Conservation (phyloP, 208 protist species). For the Leishmania martiniquensis region DNA sequence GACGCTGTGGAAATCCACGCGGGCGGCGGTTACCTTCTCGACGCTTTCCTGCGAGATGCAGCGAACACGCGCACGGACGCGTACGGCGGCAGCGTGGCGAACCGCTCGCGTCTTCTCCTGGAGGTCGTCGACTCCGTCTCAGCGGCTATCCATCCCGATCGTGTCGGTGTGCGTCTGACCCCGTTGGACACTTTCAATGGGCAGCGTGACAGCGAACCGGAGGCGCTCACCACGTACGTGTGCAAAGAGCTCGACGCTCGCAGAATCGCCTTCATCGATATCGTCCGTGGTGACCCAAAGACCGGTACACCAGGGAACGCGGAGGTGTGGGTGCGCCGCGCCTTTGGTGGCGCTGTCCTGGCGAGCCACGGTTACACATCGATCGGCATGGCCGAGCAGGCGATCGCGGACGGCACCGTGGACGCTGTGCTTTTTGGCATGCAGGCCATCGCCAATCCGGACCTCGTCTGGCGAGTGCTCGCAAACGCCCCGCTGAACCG, state of each 20-base stretch:
- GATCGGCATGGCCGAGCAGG: conserved; percentile 41
- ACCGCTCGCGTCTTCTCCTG: conserved; percentile 65
- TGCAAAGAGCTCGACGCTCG: conserved; percentile 55
- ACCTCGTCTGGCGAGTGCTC: conserved; percentile 22
- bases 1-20: conserved; percentile 92
- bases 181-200: conserved; percentile 61
- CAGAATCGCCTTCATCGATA: conserved; percentile 48
- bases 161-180: conserved; percentile 64
- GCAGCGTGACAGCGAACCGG: conserved; percentile 31
- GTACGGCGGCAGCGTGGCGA: conserved; percentile 89
- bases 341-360: conserved; percentile 21
- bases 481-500: conserved; percentile 17
- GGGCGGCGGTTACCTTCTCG: conserved; percentile 92
- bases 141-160: conserved; percentile 34
- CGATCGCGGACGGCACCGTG: conserved; percentile 51
- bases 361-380: conserved; percentile 26
- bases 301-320: neutral
- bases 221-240: conserved; percentile 50
- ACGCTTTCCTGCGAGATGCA: conserved; percentile 66
- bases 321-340: conserved; percentile 21
- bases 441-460: conserved; percentile 23
- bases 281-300: conserved; percentile 36
- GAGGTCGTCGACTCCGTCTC: conserved; percentile 74
- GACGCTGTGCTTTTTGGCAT: conserved; percentile 56
- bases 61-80: conserved; percentile 82